These are phyloP conservation scores for Leucocoprinus birnbaumii DNA, from an alignment of 768 basidiomycete genomes.

Conservation along the genomic window DNA sequence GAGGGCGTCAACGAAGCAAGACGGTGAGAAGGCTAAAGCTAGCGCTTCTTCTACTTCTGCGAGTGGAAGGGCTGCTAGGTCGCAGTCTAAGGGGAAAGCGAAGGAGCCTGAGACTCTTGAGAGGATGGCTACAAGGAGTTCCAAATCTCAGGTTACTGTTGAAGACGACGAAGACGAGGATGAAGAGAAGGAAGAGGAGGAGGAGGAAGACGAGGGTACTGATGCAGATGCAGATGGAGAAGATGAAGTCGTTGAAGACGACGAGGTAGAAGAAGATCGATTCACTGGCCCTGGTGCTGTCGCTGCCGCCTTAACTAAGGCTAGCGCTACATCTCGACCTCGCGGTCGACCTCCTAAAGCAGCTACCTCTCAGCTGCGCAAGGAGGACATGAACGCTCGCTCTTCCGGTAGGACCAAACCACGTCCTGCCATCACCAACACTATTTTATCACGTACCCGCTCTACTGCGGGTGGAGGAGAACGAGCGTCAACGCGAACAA, in stretches of 20 bases:
- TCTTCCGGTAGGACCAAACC: neutral
- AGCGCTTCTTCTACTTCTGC: too few relatives aligned
- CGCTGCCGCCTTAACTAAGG: constrained; percentile 4
- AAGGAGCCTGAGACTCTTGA: too few relatives aligned
- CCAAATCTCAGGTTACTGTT: neutral
- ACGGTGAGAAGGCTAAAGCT: too few relatives aligned
- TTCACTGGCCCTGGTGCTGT: constrained; percentile 1
- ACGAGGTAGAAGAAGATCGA: constrained; percentile 2
- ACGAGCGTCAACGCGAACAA: neutral
- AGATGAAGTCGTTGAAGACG: neutral
- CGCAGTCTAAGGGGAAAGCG: too few relatives aligned
- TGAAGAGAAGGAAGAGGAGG: neutral
- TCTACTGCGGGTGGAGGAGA: neutral
- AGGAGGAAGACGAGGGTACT: neutral
- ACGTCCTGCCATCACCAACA: neutral
- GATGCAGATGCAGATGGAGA: neutral
- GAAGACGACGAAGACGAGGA: neutral
- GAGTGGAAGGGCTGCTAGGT: too few relatives aligned
- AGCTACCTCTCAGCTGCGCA: neutral
- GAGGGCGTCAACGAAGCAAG: neutral
- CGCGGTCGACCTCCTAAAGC: neutral
- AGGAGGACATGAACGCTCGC: neutral
- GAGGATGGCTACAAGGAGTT: neutral
- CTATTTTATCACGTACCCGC: neutral
- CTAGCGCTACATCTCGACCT: neutral